Evolutionary conservation across 179 eudicot genomes (phyloP), one percentile per base, ranked within the genome.

Genomic region (Vitellaria paradoxa): DNA sequence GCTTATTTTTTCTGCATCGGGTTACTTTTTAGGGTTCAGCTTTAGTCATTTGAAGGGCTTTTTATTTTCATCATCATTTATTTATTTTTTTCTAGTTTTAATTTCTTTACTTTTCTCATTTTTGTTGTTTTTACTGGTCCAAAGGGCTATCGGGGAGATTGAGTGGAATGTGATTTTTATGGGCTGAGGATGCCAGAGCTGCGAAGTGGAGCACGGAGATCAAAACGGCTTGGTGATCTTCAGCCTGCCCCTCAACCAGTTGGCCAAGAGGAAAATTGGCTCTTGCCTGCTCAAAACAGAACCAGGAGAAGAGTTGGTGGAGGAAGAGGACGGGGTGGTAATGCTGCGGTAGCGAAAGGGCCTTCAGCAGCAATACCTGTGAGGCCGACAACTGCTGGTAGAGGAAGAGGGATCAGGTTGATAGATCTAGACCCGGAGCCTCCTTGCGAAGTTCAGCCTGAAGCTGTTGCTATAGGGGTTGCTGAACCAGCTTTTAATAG

Each of bases 151-250:
- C 80, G 85, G 74, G 83, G 79, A 77, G 86, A 82, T 81, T 79
- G 76, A 83, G 85, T 70, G 83, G 81, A 75, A 81, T 74, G 83
- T 85, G 82, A 88, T 83, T 89, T 94, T 96, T 87, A 92, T 94
- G 98, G 97, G 96, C 86, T 82, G 93, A 94, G 82, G 84, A 94
- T 94, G 98, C 98, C 98, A 78, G 97, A 94, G 90, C 87, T 94
- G 94, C 90, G 97, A 78, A 94, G 98, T 82, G 96, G 97, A 88
- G 97, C 98, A 37, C 87, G 98, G 85, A 91, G 96, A 90, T 94
- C 97, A 59, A 94, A 93, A 88, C 89, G 97, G 83, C 86, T 94
- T 74, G 93, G 92, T 86, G 97, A 94, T 86, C 93, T 89, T 83
- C 98, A 94, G 81, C 88, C 97, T 83, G 84, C 89, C 68, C 87